Evolutionary conservation across 2,329 filamentous ascomycete genomes (phyloP).

Genomic region (Biscogniauxia mediterranea): DNA sequence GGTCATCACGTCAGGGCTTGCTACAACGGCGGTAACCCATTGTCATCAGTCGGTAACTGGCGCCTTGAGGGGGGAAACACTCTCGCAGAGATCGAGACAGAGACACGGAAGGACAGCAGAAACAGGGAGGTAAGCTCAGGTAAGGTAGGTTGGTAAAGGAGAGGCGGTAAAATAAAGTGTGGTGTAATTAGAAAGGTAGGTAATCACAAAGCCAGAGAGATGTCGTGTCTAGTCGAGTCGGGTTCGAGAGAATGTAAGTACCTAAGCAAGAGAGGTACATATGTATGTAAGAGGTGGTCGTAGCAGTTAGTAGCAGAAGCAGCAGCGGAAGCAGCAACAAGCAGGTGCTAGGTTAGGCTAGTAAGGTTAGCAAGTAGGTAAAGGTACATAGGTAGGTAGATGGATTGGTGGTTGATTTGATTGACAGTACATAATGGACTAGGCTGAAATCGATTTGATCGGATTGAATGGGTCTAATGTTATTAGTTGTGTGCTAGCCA

Average conservation of each 20-base stretch:
- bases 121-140: neutral
- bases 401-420: neutral
- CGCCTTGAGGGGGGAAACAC: constrained; percentile 5
- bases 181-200: neutral
- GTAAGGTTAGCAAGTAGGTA: neutral
- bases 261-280: neutral
- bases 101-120: neutral
- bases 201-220: neutral
- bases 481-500: neutral
- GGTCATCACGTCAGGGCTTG: constrained; percentile 29
- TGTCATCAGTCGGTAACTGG: constrained; percentile 17
- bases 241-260: neutral
- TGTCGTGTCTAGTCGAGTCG: neutral
- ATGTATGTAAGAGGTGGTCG: neutral
- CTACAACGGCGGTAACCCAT: constrained; percentile 26
- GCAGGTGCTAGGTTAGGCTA: too few species aligned
- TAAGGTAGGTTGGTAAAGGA: neutral
- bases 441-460: constrained; percentile 5
- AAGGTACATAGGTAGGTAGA: too few species aligned
- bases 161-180: neutral
- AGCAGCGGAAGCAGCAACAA: too few species aligned
- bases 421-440: constrained; percentile 8
- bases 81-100: constrained; percentile 9
- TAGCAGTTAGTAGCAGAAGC: too few species aligned
- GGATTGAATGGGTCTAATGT: constrained; percentile 9